phyloP scores from a whole-genome alignment of 2,329 filamentous ascomycete species.

The Amylocarpus encephaloides region DNA sequence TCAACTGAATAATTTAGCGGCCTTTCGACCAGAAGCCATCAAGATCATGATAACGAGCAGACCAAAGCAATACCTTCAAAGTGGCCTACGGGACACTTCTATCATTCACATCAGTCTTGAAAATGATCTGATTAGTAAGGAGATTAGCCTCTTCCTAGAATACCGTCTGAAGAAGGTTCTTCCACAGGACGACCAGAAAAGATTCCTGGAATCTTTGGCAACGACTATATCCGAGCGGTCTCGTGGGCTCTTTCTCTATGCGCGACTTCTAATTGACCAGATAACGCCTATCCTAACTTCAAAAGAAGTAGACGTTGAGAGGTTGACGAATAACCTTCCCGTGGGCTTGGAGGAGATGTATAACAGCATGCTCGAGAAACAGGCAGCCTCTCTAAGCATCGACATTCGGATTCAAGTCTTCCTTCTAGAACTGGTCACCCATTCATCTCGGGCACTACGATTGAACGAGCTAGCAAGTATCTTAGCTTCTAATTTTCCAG shows the following conservation, averaged over 20 bases:
- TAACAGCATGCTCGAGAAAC: conserved; percentile 2
- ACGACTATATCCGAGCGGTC: background rate
- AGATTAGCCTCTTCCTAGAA: conserved; percentile 25
- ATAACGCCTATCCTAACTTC: background rate
- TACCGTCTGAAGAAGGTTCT: conserved; percentile 6
- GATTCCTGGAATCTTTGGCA: conserved; percentile 4
- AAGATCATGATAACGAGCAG: conserved; percentile 42
- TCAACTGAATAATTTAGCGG: conserved; percentile 25
- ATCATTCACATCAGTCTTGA: conserved; percentile 34
- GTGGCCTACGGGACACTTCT: conserved; percentile 25
- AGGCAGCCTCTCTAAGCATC: background rate
- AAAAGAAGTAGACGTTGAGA: background rate
- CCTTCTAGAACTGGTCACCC: conserved; percentile 14
- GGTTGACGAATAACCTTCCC: background rate
- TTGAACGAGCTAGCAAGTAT: conserved; percentile 8
- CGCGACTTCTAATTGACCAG: conserved; percentile 15
- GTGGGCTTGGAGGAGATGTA: conserved; percentile 7
- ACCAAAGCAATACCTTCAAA: conserved; percentile 32
- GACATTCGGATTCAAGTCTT: conserved; percentile 1
- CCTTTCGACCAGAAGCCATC: conserved; percentile 25
- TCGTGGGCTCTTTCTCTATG: conserved; percentile 15
- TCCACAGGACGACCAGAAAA: conserved; percentile 1
- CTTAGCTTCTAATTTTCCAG: background rate
- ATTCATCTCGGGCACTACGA: conserved; percentile 18
- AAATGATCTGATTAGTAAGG: conserved; percentile 34